phyloP scores from a whole-genome alignment of 2,329 filamentous ascomycete species.

The Fusarium equiseti region DNA sequence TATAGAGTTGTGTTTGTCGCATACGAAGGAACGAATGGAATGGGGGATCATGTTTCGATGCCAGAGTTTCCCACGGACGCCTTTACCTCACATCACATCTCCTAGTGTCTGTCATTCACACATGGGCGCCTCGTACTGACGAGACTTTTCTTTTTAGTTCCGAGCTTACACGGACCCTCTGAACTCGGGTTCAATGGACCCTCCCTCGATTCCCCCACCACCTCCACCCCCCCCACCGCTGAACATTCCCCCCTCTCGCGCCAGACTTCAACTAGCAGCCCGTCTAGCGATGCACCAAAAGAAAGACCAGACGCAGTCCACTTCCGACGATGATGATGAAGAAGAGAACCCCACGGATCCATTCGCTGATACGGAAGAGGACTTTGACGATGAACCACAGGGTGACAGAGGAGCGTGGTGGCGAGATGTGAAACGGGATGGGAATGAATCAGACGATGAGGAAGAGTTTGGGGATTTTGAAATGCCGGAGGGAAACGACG shows the following conservation, averaged over 20 bases:
- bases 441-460: slow-evolving; percentile 63
- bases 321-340: slow-evolving; percentile 55
- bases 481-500: slow-evolving; percentile 62
- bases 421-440: slow-evolving; percentile 60
- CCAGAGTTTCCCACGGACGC: slow-evolving; percentile 46
- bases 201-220: slow-evolving; percentile 69
- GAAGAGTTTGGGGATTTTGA: slow-evolving; percentile 78
- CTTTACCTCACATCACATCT: slow-evolving; percentile 43
- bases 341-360: slow-evolving; percentile 53
- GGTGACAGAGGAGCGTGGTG: slow-evolving; percentile 61
- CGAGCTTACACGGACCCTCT: slow-evolving; percentile 69
- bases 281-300: slow-evolving; percentile 82
- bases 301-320: slow-evolving; percentile 59
- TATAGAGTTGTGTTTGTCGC: slow-evolving; percentile 42
- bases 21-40: slow-evolving; percentile 36
- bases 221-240: slow-evolving; percentile 80
- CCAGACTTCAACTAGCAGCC: slow-evolving; percentile 89
- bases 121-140: slow-evolving; percentile 38
- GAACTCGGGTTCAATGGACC: slow-evolving; percentile 63
- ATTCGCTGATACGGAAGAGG: slow-evolving; percentile 67
- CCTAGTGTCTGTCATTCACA: slow-evolving; percentile 41
- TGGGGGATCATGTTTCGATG: slow-evolving; percentile 44
- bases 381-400: slow-evolving; percentile 61
- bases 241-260: slow-evolving; percentile 87
- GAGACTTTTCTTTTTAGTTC: slow-evolving; percentile 58